Percentiles rank a stretch among this genome's conserved stretches.
These are phyloP conservation scores for Ehretia macrophylla DNA, from an alignment of 257 asterid species.

Conservation along the genomic window DNA sequence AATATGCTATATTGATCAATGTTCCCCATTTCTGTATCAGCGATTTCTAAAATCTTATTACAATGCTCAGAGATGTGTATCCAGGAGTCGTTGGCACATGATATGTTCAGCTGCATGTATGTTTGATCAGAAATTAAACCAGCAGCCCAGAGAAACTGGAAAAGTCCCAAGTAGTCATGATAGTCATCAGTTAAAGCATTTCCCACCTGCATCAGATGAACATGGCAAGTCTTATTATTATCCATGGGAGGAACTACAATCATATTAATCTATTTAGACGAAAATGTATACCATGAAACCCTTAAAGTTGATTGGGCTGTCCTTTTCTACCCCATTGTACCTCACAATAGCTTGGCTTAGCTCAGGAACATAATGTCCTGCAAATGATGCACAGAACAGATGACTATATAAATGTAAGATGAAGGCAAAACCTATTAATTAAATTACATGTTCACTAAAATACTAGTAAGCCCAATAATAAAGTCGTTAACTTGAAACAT, in stretches of 20 bases:
- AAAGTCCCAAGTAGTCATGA: constrained; percentile 78
- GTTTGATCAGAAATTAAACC: constrained; percentile 97
- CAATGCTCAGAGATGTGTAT: constrained; percentile 45
- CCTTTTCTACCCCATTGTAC: constrained; percentile 49
- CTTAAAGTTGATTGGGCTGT: constrained; percentile 58
- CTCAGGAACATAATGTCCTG: constrained; percentile 98
- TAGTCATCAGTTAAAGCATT: constrained; percentile 87
- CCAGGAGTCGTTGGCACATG: constrained; percentile 58
- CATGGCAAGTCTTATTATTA: not conserved
- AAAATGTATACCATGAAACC: constrained; percentile 77
- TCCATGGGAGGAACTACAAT: not conserved
- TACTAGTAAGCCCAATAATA: no score
- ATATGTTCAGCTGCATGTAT: constrained; percentile 57
- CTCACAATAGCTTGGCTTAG: constrained; percentile 79
- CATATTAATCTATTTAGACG: not conserved
- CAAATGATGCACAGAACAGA: constrained; percentile 9
- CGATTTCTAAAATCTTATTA: constrained; percentile 43
- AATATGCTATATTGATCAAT: constrained; percentile 88
- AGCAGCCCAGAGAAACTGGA: constrained; percentile 79
- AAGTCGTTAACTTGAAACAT: no score
- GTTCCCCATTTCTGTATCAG: constrained; percentile 68
- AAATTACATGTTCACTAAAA: no score
- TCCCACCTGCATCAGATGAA: constrained; percentile 61
- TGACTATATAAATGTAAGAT: not conserved
- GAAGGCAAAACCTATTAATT: no score